These are phyloP conservation scores for Blastobotrys terrestris DNA, from an alignment of 805 yeast species.

Conservation along the genomic window DNA sequence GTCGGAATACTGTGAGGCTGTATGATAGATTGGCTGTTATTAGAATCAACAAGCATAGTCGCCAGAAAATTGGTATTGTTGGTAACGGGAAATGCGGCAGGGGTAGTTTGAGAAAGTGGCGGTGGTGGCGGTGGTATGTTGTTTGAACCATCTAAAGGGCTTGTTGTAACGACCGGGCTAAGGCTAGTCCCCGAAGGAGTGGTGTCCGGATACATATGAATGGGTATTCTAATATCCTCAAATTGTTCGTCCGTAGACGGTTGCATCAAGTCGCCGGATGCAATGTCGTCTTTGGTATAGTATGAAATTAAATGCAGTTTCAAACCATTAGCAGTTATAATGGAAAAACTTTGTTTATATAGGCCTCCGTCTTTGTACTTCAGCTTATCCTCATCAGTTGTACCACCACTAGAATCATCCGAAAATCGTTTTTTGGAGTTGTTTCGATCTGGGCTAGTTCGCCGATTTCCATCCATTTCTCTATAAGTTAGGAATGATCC, in stretches of 20 bases:
- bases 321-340: conserved; percentile 45
- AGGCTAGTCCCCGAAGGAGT: conserved; percentile 17
- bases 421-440: not conserved
- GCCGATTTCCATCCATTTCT: conserved; percentile 43
- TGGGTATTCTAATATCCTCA: conserved; percentile 30
- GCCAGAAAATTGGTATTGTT: no score
- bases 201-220: conserved; percentile 32
- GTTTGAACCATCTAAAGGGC: conserved; percentile 1
- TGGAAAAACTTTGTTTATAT: conserved; percentile 57
- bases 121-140: not conserved
- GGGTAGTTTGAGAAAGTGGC: not conserved
- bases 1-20: no score
- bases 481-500: conserved; percentile 58
- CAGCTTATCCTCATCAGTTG: conserved; percentile 27
- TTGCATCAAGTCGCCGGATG: conserved; percentile 27
- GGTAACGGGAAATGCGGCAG: no score
- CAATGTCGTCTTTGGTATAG: conserved; percentile 28
- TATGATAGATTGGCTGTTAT: no score
- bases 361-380: conserved; percentile 47
- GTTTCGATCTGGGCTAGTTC: conserved; percentile 1
- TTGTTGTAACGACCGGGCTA: conserved; percentile 13
- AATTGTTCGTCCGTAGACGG: conserved; percentile 43
- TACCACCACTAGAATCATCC: conserved; percentile 1
- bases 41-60: no score
- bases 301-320: conserved; percentile 60